A percentile compares a stretch with the other conserved stretches of the same genome.
phyloP scores from a whole-genome alignment of 768 basidiomycete species.

The Suillus lakei region DNA sequence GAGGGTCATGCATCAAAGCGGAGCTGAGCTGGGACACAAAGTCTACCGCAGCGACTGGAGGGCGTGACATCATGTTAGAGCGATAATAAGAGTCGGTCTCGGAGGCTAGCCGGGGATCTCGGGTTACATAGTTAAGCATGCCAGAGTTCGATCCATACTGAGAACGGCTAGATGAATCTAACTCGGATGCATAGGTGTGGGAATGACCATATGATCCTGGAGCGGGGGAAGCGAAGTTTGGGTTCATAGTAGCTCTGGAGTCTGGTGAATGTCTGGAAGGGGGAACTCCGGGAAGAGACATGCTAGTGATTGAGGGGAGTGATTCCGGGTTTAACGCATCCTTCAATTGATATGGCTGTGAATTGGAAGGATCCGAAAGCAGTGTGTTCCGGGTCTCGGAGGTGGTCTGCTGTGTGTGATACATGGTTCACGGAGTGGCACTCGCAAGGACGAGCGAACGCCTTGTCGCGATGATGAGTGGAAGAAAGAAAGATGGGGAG shows the following conservation, averaged over 20 bases:
- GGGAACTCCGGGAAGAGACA: constrained; percentile 24
- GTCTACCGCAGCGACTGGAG: constrained; percentile 2
- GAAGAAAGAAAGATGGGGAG: constrained; percentile 6
- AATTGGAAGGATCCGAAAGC: constrained; percentile 1
- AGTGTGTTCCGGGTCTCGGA: constrained; percentile 14
- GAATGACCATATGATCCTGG: constrained; percentile 12
- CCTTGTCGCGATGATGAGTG: neutral
- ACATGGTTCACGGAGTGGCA: constrained; percentile 12
- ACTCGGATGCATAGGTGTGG: constrained; percentile 10
- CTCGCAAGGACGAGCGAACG: constrained; percentile 3
- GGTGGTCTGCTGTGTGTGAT: constrained; percentile 17
- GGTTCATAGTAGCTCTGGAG: constrained; percentile 11
- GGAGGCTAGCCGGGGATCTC: constrained; percentile 13
- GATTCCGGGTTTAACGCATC: constrained; percentile 5
- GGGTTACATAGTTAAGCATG: constrained; percentile 1
- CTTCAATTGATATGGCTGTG: constrained; percentile 6
- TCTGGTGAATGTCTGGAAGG: constrained; percentile 10
- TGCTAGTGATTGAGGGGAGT: constrained; percentile 20
- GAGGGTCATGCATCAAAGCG: constrained; percentile 4
- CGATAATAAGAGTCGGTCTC: constrained; percentile 10
- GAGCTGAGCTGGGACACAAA: constrained; percentile 17
- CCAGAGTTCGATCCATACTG: constrained; percentile 9
- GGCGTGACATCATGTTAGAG: neutral
- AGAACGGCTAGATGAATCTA: constrained; percentile 11
- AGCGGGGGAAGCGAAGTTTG: constrained; percentile 5